A percentile compares a stretch with the other conserved stretches of the same genome.
These are phyloP conservation scores for Candida rishiriensis DNA, from an alignment of 805 yeast species.

Conservation along the genomic window DNA sequence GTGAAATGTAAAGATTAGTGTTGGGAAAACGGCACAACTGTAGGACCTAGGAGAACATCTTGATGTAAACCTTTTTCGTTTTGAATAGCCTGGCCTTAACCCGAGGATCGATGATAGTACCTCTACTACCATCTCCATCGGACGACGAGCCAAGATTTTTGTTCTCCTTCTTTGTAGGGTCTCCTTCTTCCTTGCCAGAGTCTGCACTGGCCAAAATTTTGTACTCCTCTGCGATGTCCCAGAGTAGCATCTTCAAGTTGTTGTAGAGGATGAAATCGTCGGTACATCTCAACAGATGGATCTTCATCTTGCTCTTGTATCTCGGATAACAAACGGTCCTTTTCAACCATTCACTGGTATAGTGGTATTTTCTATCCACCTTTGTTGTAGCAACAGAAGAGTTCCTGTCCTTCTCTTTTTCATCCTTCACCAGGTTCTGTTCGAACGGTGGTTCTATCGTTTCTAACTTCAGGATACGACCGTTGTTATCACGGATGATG, in stretches of 20 bases:
- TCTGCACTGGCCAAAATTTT: background rate
- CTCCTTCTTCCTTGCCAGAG: background rate
- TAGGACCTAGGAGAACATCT: background rate
- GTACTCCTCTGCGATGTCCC: conserved; percentile 27
- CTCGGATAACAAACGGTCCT: conserved; percentile 38
- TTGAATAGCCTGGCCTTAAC: conserved; percentile 23
- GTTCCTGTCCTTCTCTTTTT: background rate
- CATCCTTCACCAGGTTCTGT: background rate
- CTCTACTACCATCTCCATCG: conserved; percentile 1
- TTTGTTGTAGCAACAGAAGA: background rate
- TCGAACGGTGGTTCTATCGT: conserved; percentile 19
- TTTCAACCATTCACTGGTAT: conserved; percentile 34
- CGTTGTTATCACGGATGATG: conserved; percentile 35
- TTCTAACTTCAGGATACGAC: conserved; percentile 36
- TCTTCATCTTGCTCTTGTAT: conserved; percentile 41
- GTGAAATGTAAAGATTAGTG: too few species aligned
- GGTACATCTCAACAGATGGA: conserved; percentile 25
- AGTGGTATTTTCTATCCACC: conserved; percentile 7
- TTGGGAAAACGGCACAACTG: too few species aligned
- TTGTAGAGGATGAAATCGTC: conserved; percentile 24
- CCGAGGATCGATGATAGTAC: conserved; percentile 24
- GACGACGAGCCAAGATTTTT: background rate
- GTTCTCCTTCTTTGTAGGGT: background rate
- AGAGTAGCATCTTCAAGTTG: conserved; percentile 25
- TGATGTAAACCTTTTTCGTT: conserved; percentile 14